Percentiles rank a stretch among this genome's conserved stretches.
Evolutionary conservation across 106 monocot genomes (phyloP).

Genomic region (Apostasia shenzhenica): DNA sequence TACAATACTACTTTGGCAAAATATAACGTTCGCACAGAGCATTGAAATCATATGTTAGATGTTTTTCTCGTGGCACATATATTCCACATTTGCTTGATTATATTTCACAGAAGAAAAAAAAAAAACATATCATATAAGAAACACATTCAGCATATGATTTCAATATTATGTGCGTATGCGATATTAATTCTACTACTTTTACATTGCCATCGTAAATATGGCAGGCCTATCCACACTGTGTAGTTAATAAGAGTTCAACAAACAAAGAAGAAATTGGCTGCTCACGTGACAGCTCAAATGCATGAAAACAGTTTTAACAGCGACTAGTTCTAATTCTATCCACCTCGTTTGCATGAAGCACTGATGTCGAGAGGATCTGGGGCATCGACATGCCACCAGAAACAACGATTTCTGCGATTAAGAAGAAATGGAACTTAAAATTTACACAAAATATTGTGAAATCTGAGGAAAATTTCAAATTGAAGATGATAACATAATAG

Average conservation of each 20-base stretch:
- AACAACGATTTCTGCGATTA: constrained; percentile 61
- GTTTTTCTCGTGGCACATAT: no score
- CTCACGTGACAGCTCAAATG: background rate
- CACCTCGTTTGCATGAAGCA: constrained; percentile 37
- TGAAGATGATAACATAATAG: no score
- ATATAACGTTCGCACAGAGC: background rate
- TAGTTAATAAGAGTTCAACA: background rate
- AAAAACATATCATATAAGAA: no score
- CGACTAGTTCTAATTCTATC: constrained; percentile 41
- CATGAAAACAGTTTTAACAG: constrained; percentile 14
- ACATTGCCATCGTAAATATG: constrained; percentile 3
- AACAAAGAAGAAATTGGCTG: background rate
- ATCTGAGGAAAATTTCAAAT: no score
- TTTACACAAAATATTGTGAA: background rate
- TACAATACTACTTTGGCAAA: constrained; percentile 10
- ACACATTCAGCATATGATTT: no score
- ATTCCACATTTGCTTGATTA: no score
- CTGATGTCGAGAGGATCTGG: constrained; percentile 49
- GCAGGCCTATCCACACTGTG: background rate
- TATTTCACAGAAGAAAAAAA: no score
- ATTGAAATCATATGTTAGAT: no score
- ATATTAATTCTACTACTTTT: background rate
- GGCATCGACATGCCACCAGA: constrained; percentile 85
- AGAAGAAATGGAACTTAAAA: background rate
- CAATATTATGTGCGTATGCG: no score